Evolutionary conservation across 2,329 filamentous ascomycete genomes (phyloP).

Genomic region (Phoma herbarum): DNA sequence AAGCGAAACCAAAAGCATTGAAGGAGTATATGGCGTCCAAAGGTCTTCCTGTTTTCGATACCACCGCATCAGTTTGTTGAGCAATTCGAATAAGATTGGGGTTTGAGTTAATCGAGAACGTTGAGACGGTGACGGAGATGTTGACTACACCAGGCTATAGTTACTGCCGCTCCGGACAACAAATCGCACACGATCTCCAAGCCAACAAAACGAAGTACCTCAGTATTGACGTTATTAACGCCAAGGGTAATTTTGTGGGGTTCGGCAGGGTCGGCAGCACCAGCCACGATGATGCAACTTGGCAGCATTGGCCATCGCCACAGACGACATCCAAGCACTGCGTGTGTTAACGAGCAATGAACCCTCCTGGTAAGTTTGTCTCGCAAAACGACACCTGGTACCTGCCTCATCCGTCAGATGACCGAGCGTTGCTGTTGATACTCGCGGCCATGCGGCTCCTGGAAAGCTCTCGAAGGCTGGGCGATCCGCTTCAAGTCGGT

Average conservation of each 20-base stretch:
- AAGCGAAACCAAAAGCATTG: conserved; percentile 7
- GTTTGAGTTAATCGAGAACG: no score
- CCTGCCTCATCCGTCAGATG: neutral
- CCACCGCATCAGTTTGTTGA: no score
- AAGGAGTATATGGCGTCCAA: conserved; percentile 12
- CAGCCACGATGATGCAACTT: conserved; percentile 12
- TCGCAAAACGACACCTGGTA: neutral
- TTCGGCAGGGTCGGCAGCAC: conserved; percentile 9
- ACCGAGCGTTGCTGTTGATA: neutral
- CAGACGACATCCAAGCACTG: conserved; percentile 5
- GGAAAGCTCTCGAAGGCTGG: neutral
- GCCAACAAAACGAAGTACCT: no score
- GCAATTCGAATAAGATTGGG: no score
- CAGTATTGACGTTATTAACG: no score
- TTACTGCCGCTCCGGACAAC: no score
- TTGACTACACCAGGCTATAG: no score
- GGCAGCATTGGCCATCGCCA: conserved; percentile 7
- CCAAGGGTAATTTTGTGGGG: neutral
- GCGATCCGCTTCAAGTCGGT: neutral
- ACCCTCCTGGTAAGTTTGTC: neutral
- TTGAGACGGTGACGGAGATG: no score
- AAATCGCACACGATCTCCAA: no score
- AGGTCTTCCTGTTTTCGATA: no score
- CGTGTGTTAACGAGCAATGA: neutral
- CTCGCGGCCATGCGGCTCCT: neutral